Percentiles rank a stretch among this genome's conserved stretches.
Evolutionary conservation across 2,329 filamentous ascomycete genomes (phyloP).

Genomic region (Tolypocladium ophioglossoides): DNA sequence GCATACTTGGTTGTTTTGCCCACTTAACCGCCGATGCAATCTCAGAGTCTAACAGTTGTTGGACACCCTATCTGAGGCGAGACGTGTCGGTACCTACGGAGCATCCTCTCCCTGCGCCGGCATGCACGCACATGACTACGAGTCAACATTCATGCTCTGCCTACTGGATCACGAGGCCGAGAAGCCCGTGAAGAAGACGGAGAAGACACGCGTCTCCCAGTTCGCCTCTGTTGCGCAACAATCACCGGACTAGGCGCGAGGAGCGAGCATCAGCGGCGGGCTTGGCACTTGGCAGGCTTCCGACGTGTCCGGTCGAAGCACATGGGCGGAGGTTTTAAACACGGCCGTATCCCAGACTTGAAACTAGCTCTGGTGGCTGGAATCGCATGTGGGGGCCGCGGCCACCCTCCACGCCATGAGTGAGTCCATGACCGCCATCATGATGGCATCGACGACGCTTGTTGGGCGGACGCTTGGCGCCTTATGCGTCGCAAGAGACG

Average conservation of each 20-base stretch:
- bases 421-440: too few species aligned
- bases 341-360: not conserved
- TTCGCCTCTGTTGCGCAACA: too few species aligned
- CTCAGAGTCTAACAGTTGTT: not conserved
- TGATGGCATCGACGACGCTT: not conserved
- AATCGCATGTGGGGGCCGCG: not conserved
- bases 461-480: too few species aligned
- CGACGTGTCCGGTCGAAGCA: not conserved
- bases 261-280: not conserved
- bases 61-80: not conserved
- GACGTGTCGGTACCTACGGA: too few species aligned
- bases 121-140: too few species aligned
- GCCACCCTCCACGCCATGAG: not conserved
- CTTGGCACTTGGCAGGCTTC: not conserved
- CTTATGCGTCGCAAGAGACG: too few species aligned
- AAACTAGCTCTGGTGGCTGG: not conserved
- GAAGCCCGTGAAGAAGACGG: too few species aligned
- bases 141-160: too few species aligned
- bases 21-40: not conserved
- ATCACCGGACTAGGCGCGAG: too few species aligned
- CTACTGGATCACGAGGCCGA: too few species aligned
- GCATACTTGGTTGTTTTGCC: not conserved
- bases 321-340: not conserved
- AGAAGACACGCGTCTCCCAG: too few species aligned
- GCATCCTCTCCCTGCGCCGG: not conserved